These are phyloP conservation scores for Debaryomyces coudertii DNA, from an alignment of 1,139 yeast genomes.

Conservation along the genomic window DNA sequence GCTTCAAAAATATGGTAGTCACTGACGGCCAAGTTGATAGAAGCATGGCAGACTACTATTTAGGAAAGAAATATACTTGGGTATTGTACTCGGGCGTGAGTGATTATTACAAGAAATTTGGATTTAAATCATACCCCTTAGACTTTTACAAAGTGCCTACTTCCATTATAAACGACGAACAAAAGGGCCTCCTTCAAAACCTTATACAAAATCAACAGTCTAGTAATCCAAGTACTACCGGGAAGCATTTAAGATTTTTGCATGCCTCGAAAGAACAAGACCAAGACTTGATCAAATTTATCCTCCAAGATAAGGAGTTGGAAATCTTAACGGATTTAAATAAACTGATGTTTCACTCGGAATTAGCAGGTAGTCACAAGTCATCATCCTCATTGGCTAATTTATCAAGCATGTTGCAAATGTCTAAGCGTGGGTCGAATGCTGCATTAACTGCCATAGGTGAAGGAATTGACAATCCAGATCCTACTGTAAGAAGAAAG, in stretches of 20 bases:
- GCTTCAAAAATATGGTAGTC: conserved; percentile 37
- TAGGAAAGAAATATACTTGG: conserved; percentile 45
- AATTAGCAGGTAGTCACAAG: conserved; percentile 36
- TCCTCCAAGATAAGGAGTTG: conserved; percentile 41
- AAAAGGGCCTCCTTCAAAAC: conserved; percentile 25
- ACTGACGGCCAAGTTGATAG: conserved; percentile 33
- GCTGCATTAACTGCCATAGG: conserved; percentile 27
- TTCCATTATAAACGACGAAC: conserved; percentile 22
- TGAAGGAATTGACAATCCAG: conserved; percentile 14
- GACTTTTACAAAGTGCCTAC: conserved; percentile 40
- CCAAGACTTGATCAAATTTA: conserved; percentile 33
- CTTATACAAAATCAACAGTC: conserved; percentile 17
- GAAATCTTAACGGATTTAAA: conserved; percentile 43
- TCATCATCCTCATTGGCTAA: conserved; percentile 43
- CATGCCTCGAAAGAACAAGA: conserved; percentile 30
- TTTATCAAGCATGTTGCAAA: conserved; percentile 28
- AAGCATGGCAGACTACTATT: conserved; percentile 37
- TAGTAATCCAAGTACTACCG: conserved; percentile 18
- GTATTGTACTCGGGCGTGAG: conserved; percentile 41
- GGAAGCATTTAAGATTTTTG: conserved; percentile 37
- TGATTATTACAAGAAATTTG: conserved; percentile 38
- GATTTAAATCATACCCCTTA: conserved; percentile 42
- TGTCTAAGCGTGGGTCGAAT: conserved; percentile 28
- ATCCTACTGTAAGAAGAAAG: conserved; percentile 23
- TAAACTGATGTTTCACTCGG: conserved; percentile 38